Percentiles rank a stretch among this genome's conserved stretches.
Conservation (phyloP, 2,329 filamentous ascomycete genomes). For the Diaporthe sp. region DNA sequence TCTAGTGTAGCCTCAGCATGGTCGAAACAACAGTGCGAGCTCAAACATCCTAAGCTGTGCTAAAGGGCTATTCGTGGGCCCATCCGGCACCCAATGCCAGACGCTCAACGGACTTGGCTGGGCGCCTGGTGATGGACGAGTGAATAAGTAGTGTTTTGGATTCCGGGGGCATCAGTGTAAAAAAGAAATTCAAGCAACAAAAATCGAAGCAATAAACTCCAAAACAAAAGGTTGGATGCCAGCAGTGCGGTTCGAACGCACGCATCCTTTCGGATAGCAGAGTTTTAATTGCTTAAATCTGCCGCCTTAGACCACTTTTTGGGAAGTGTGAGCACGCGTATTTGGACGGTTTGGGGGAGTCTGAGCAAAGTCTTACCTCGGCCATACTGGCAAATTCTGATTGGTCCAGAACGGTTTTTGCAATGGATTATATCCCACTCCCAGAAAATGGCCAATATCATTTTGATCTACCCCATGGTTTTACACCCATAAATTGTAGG, state of each 20-base stretch:
- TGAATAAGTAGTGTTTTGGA: too few species aligned
- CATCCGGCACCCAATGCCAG: not conserved
- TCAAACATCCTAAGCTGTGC: constrained; percentile 1
- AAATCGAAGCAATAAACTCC: not conserved
- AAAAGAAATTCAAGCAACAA: not conserved
- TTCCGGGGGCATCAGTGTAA: not conserved
- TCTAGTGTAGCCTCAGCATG: not conserved
- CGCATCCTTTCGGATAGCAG: constrained; percentile 36
- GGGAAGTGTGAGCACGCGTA: constrained; percentile 28
- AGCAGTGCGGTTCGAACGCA: constrained; percentile 36
- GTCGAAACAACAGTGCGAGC: not conserved
- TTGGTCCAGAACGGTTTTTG: constrained; percentile 7
- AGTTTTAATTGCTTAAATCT: constrained; percentile 33
- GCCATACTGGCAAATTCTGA: constrained; percentile 33
- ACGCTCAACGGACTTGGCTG: not conserved
- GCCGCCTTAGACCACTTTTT: constrained; percentile 32
- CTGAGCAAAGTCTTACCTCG: constrained; percentile 27
- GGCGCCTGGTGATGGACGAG: not conserved
- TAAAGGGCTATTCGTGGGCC: not conserved
- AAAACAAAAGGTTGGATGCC: constrained; percentile 24
- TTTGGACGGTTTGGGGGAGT: not conserved
- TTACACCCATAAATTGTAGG: too few species aligned
- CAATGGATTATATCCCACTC: not conserved
- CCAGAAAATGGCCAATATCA: too few species aligned
- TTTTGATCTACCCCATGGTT: too few species aligned